Evolutionary conservation across 176 grass and related monocot genomes (phyloP).

Genomic region (Avena eriantha): DNA sequence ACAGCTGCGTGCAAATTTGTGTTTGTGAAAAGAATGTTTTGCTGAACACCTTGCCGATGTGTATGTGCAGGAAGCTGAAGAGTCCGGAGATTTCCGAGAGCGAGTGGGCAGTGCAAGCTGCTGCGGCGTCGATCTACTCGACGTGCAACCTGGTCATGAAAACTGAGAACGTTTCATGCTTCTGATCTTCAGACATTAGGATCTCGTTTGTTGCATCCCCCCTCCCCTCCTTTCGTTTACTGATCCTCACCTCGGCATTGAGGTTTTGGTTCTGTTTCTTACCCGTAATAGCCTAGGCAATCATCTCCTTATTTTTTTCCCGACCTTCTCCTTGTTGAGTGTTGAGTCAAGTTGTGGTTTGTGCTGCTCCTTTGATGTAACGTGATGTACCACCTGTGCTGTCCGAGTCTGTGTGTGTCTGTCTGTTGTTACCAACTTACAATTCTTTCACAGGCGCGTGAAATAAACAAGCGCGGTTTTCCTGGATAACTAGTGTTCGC

Average conservation of each 20-base stretch:
- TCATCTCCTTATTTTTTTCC: constrained; percentile 23
- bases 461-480: constrained; percentile 37
- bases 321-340: constrained; percentile 2
- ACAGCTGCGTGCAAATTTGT: not conserved
- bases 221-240: constrained; percentile 8
- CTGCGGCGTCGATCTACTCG: constrained; percentile 94
- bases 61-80: constrained; percentile 69
- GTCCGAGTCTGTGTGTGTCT: constrained; percentile 11
- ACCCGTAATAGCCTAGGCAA: constrained; percentile 25
- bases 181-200: constrained; percentile 42
- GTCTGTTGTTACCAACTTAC: constrained; percentile 33
- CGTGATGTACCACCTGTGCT: constrained; percentile 30
- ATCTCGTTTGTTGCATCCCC: constrained; percentile 32
- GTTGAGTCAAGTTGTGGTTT: constrained; percentile 43
- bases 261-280: constrained; percentile 31
- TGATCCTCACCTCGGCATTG: constrained; percentile 43
- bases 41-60: constrained; percentile 1
- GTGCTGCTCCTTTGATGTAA: constrained; percentile 49
- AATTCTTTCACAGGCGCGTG: constrained; percentile 43
- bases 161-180: constrained; percentile 70
- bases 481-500: not conserved
- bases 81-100: constrained; percentile 66
- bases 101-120: constrained; percentile 84
- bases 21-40: not conserved
- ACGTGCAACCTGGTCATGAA: constrained; percentile 83